A percentile compares a stretch with the other conserved stretches of the same genome.
Conservation (phyloP, 805 yeast species). For the Metschnikowia peoriensis region DNA sequence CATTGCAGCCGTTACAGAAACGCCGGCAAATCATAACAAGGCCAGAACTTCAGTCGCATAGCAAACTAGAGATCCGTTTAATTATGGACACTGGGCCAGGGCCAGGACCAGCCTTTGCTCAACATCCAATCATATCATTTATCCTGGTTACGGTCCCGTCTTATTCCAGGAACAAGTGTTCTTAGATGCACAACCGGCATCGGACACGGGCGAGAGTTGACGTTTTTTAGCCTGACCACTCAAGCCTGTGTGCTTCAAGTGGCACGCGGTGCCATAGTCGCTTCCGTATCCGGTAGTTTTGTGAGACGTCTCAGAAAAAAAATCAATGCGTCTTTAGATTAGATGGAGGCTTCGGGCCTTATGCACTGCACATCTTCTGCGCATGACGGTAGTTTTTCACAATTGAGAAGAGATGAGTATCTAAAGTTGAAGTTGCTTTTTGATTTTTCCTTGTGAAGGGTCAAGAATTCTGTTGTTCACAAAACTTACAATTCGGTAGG, state of each 20-base stretch:
- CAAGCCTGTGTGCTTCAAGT: not conserved
- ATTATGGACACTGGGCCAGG: not conserved
- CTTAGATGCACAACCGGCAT: not conserved
- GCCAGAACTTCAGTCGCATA: not conserved
- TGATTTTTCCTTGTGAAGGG: too few species aligned
- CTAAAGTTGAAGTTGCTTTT: too few species aligned
- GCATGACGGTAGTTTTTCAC: not conserved
- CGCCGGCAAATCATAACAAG: not conserved
- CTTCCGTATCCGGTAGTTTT: conserved; percentile 4
- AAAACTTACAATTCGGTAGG: too few species aligned
- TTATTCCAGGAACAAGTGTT: not conserved
- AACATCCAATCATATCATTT: not conserved
- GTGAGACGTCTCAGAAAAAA: conserved; percentile 7
- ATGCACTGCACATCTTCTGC: not conserved
- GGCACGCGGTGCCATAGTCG: conserved; percentile 2
- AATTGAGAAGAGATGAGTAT: not conserved
- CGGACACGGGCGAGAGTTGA: not conserved
- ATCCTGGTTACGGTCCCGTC: not conserved
- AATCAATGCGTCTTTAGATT: conserved; percentile 1
- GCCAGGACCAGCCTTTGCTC: not conserved
- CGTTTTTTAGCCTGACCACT: not conserved
- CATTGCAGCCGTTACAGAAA: not conserved
- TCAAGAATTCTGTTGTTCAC: too few species aligned
- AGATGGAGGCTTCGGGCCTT: conserved; percentile 1
- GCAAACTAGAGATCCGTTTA: not conserved